Percentiles rank a stretch among this genome's conserved stretches.
Conservation (phyloP, 2,329 filamentous ascomycete species). For the Chrysoporthe austroafricana region DNA sequence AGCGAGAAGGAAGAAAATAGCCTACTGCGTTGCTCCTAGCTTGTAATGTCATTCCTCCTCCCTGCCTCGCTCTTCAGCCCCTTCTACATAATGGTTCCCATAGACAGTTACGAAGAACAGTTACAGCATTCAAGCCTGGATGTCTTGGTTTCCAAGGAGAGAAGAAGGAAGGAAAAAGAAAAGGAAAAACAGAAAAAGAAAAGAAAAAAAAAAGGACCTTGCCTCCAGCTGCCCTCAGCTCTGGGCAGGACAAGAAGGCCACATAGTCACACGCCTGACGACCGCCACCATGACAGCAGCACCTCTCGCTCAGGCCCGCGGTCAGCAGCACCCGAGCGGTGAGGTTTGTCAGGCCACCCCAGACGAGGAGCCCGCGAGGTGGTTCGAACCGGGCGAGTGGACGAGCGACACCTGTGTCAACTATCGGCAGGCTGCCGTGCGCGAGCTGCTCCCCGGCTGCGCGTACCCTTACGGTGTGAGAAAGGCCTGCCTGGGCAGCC, state of each 20-base stretch:
- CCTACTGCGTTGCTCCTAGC: too few species aligned
- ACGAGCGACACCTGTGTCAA: background rate
- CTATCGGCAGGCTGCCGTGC: background rate
- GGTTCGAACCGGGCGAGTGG: background rate
- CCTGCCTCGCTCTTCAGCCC: too few species aligned
- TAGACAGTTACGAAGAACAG: too few species aligned
- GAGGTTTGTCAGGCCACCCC: background rate
- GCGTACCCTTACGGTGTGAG: background rate
- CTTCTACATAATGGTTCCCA: too few species aligned
- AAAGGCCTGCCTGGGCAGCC: too few species aligned
- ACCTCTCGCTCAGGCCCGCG: background rate
- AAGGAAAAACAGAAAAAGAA: background rate
- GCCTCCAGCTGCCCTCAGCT: too few species aligned
- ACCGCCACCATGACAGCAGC: background rate
- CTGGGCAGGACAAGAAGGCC: too few species aligned
- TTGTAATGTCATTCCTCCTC: too few species aligned
- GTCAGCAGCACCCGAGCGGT: background rate
- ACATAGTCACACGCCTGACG: background rate
- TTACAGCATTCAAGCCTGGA: too few species aligned
- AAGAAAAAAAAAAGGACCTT: background rate
- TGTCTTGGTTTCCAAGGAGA: too few species aligned
- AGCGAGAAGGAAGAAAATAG: too few species aligned
- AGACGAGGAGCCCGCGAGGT: background rate
- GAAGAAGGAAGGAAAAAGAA: background rate
- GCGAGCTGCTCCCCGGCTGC: background rate